Evolutionary conservation across 2,329 filamentous ascomycete species (phyloP), one percentile per base, ranked within the genome.

Genomic region (Thelonectria discophora): DNA sequence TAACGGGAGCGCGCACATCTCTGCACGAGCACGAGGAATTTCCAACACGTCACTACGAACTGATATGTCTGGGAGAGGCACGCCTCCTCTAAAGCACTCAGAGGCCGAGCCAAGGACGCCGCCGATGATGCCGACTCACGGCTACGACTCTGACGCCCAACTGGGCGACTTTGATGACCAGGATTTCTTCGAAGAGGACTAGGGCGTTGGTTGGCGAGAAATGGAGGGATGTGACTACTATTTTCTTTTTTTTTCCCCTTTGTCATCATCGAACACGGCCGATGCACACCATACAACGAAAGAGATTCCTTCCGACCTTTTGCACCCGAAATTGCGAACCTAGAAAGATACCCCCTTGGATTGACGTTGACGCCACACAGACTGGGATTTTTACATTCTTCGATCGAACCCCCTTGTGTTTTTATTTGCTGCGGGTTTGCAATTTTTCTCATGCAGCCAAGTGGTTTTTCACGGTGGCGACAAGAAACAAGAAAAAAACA

Each of bases 141-240:
- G 80, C 32, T 90, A 89, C 72, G 87, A 90, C 71, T 81, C 81
- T 30, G 87, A 90, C 73, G 87, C 87, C 7, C 82, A 82, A 39
- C 80, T 83, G 3, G 86, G 82, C 59, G 83, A 86, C 55, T 86
- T 86, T 75, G 84, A 87, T 69, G 84, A 87, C 72, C 81, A 84
- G 34, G 84, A 83, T 56, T 87, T 87, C 76, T 86, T 86, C 67
- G 83, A 84, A 65, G 82, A 85, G 68, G 78, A 80, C 62, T 78
- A 63, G 72, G 60, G 43, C 52, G 7, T 51, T 51, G 52, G 52
- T 51, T 56, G 24, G 15, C 39, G 59, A 39, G 40, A 51, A 59
- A 53, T 53, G 34, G 34, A 57, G 42, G 39, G 49, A 43, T 17
- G 37, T 11, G 55, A 60, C 62, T 61, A 62, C 32, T 54, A 56